Conservation (phyloP, 179 eudicot species). For the Drosera spatulata region DNA sequence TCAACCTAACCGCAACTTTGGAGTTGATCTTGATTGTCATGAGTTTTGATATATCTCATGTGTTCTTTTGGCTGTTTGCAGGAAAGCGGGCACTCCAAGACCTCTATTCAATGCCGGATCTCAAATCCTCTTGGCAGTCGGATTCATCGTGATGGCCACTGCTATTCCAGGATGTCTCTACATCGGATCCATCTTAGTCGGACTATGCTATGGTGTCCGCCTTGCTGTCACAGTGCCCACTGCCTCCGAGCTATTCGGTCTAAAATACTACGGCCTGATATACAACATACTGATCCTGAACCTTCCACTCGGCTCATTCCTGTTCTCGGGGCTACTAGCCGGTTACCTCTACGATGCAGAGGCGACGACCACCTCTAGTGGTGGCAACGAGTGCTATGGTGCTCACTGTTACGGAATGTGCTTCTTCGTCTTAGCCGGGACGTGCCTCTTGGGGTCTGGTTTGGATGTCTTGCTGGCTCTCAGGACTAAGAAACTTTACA, state of each 20-base stretch:
- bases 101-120: slow-evolving; percentile 90
- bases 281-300: slow-evolving; percentile 66
- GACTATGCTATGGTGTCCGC: slow-evolving; percentile 88
- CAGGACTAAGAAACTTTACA: slow-evolving; percentile 36
- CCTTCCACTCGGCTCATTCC: slow-evolving; percentile 59
- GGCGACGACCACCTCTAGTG: slow-evolving; percentile 39
- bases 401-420: slow-evolving; percentile 60
- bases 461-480: slow-evolving; percentile 31
- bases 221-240: slow-evolving; percentile 82
- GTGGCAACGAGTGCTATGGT: slow-evolving; percentile 49
- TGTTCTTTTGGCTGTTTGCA: slow-evolving; percentile 15
- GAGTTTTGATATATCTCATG: background rate
- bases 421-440: slow-evolving; percentile 46
- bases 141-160: slow-evolving; percentile 64
- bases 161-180: slow-evolving; percentile 76
- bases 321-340: slow-evolving; percentile 56
- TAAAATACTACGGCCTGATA: slow-evolving; percentile 81
- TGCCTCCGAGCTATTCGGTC: slow-evolving; percentile 90
- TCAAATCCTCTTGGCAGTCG: slow-evolving; percentile 65
- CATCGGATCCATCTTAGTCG: slow-evolving; percentile 70
- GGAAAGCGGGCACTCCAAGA: slow-evolving; percentile 78
- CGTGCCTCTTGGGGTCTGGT: slow-evolving; percentile 42
- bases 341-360: slow-evolving; percentile 43
- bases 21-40: too few relatives aligned
- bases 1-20: too few relatives aligned